phyloP scores from a whole-genome alignment of 1,284 basidiomycete species.

The Cryptococcus sp. region DNA sequence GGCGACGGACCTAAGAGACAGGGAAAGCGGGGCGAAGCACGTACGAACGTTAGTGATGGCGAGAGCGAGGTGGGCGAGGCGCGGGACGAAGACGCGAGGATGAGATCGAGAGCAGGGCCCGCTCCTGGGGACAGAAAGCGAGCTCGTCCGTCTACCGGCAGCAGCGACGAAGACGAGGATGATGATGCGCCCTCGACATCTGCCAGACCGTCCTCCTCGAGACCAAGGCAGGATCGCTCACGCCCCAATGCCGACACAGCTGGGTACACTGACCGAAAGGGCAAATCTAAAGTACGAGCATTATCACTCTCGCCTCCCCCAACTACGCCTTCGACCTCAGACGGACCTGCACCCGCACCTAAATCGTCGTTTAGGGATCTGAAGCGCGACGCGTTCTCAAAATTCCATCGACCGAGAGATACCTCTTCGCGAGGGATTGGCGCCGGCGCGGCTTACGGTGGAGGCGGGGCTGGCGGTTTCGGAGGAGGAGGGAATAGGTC shows the following conservation, averaged over 20 bases:
- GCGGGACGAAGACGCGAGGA: slow-evolving; percentile 1
- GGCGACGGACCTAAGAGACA: slow-evolving; percentile 19
- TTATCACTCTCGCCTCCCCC: slow-evolving; percentile 24
- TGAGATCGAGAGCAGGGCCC: slow-evolving; percentile 2
- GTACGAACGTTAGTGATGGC: too few relatives aligned
- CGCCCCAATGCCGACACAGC: not conserved
- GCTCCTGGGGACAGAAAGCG: not conserved
- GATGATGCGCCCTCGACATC: not conserved
- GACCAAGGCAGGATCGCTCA: not conserved
- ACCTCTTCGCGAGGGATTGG: not conserved
- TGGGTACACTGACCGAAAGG: not conserved
- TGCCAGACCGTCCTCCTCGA: not conserved
- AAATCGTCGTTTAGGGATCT: slow-evolving; percentile 27
- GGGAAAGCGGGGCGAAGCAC: slow-evolving; percentile 8
- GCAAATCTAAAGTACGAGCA: slow-evolving; percentile 21
- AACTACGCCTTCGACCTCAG: not conserved
- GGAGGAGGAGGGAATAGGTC: slow-evolving; percentile 15
- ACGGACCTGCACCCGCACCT: not conserved
- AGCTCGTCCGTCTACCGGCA: not conserved
- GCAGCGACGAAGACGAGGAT: slow-evolving; percentile 10
- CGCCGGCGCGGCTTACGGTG: not conserved
- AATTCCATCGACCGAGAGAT: slow-evolving; percentile 29
- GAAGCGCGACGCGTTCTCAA: slow-evolving; percentile 48
- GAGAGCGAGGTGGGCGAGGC: slow-evolving; percentile 7
- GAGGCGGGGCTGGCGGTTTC: slow-evolving; percentile 3